Evolutionary conservation across 148 eudicot genomes (phyloP), one percentile per base, ranked within the genome.

Genomic region (Chenopodium album): DNA sequence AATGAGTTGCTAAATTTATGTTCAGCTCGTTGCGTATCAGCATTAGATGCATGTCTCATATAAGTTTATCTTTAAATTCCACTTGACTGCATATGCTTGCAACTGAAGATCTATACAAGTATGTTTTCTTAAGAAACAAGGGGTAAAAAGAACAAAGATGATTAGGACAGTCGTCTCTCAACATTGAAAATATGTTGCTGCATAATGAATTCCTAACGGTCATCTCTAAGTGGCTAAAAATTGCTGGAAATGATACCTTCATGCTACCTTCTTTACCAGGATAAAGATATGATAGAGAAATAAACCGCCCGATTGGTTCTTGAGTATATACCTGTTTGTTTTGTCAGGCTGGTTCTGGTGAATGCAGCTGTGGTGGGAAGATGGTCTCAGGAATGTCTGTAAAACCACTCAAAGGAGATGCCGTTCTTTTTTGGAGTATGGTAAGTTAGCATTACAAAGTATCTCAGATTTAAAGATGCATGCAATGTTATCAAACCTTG

Each of bases 381-480:
- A 88, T 86, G 85, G 84, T 92, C 63, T 74, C 84, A 48, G 99
- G 99, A 67, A 23, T 91, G 81, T 93, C 94, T 32, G 92, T 95
- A 48, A 95, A 95, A 85, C 99, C 99, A 78, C 28, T 29, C 66
- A 93, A 91, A 88, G 99, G 99, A 88, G 92, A 91, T 81, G 99
- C 99, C 46, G 94, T 95, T 74, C 94, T 95, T 60, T 95, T 95
- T 81, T 95, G 99, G 99, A 95, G 97, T 88, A 92, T 93, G 99
- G 99, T 95, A 84, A 86, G 91, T 86, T 71, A 48, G 80, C 85
- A 77, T 41, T 17, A 76, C 75, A 41, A 29, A 48, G 69, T 60
- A 59, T 26, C 64, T 34, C 10, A 73, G 12, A 20, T 3, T 26
- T 23, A 69, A 54, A 20, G 71, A 77, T 70, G 48, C 13, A 13